A percentile compares a stretch with the other conserved stretches of the same genome.
phyloP scores from a whole-genome alignment of 1,139 yeast genomes.

The Insectozyma bohioensis region DNA sequence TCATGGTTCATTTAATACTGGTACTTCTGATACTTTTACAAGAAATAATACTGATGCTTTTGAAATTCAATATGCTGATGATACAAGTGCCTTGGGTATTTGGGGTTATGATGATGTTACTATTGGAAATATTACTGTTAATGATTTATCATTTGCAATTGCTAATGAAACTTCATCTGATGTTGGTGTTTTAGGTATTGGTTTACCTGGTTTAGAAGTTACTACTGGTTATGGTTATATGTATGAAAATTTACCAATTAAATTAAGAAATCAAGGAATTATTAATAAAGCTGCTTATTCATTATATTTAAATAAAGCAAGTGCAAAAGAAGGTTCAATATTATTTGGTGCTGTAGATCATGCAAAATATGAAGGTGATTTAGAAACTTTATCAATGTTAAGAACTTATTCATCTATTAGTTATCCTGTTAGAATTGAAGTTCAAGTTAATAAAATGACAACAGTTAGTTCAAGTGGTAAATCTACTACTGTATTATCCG shows the following conservation, averaged over 20 bases:
- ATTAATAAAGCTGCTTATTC: constrained; percentile 54
- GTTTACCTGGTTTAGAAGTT: constrained; percentile 52
- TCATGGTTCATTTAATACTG: constrained; percentile 42
- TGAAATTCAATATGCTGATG: constrained; percentile 61
- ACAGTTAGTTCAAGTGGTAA: constrained; percentile 22
- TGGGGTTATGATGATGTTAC: constrained; percentile 51
- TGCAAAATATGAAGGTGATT: constrained; percentile 41
- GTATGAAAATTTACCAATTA: constrained; percentile 35
- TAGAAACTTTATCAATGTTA: constrained; percentile 12
- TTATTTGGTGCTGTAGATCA: constrained; percentile 42
- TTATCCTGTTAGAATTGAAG: constrained; percentile 14
- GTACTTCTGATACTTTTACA: constrained; percentile 30
- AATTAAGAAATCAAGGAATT: constrained; percentile 39
- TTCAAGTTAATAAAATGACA: constrained; percentile 18
- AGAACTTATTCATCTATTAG: constrained; percentile 8
- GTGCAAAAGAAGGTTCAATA: constrained; percentile 15
- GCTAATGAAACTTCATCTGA: constrained; percentile 44
- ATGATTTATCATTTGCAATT: constrained; percentile 49
- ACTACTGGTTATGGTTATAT: constrained; percentile 19
- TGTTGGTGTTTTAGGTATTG: constrained; percentile 55
- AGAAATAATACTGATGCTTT: constrained; percentile 36
- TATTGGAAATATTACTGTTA: constrained; percentile 42
- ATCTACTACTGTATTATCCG: constrained; percentile 16
- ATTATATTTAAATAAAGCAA: constrained; percentile 45
- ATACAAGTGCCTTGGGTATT: constrained; percentile 57